Base-by-base conservation (phyloP, 495 filamentous ascomycete genomes). In the Bryoglossum gracile region DNA sequence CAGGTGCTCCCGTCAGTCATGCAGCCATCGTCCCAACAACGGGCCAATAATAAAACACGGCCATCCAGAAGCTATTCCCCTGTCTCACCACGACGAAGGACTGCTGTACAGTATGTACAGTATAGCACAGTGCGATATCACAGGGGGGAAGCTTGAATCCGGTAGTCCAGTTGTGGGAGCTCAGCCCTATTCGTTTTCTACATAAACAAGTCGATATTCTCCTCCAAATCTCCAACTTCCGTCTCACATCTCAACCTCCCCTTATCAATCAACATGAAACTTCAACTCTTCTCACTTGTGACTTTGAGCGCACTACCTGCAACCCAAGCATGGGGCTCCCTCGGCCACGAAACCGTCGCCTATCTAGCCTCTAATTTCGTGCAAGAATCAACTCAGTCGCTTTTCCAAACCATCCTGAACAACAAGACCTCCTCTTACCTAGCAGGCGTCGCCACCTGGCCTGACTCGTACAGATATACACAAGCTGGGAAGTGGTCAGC, bases 401-500 rank as follows among this genome's bases (percentile, higher is more conserved):
- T 67, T 55, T 55, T 77, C 48, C 70, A 77, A 51, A 55, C 44
- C 37, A 58, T 79, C 18, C 64, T 81, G 3, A 65, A 67, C 40
- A 65, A 75, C 50, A 66, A 68, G 2, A 71, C 73, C 1, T 62
- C 62, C n/a, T 65, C 67, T 6, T 81, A 81, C 53, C 65, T 84
- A 18, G 79, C 78, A 10, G 66, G 65, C 38, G 69, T 82, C 13
- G 79, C 81, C 16, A 68, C 76, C 2, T 84, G 80, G 80, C 81
- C 73, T 21, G 82, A 85, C 55, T 56, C 61, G 23, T 78, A 69
- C 48, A 66, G 73, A n/a, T 61, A 63, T 13, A 73, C 70, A 8
- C 47, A 36, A 0, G 70, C 56, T 2, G 71, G 71, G 2, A 61
- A 57, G 43, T 75, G 65, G 60, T 69, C 65, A 3, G 54, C 63